Evolutionary conservation across 257 asterid genomes (phyloP), one percentile per base, ranked within the genome.

Genomic region (Gynochthodes officinalis): DNA sequence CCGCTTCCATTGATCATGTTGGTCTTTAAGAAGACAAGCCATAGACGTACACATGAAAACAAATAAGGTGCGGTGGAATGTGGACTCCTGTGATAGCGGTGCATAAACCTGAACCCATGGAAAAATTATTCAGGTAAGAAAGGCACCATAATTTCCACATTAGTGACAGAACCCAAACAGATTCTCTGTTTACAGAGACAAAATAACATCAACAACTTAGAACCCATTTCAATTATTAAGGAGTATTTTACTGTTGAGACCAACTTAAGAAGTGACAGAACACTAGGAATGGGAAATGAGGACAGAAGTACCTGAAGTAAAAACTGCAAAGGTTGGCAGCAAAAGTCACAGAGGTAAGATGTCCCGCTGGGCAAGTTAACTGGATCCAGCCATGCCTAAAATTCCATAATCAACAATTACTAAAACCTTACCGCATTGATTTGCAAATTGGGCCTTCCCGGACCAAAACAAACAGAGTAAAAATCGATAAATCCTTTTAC

Each of bases 301-400:
- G 37, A 50, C 27, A 1, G 61, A 37, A 42, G 48, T 84, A 95
- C 98, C 98, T 95, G 99, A 61, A 92, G 91, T 81, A 92, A 79
- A 85, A 92, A 95, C 84, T 87, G 98, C 94, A 95, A 73, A 66
- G 98, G 98, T 75, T 88, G 89, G 57, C 84, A 79, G 70, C 99
- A 94, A 72, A 90, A 82, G 84, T 86, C 97, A 76, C 99, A 95
- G 32, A 83, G 79, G 73, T 81, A 83, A 42, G 87, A 84, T 71
- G 73, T 89, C 55, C 84, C 92, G 0, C 78, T 78, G 33, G 96
- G 97, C 84, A 95, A 82, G 75, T 87, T 86, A 77, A 84, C 55
- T 13, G 99, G 98, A 73, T 92, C 98, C 88, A 95, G 75, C 97
- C 98, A 94, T 62, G 97, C 97, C 99, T 94, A 75, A 4, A 67